These are phyloP conservation scores for Botrytis cinerea DNA, from an alignment of 2,329 filamentous ascomycete species.

Conservation along the genomic window DNA sequence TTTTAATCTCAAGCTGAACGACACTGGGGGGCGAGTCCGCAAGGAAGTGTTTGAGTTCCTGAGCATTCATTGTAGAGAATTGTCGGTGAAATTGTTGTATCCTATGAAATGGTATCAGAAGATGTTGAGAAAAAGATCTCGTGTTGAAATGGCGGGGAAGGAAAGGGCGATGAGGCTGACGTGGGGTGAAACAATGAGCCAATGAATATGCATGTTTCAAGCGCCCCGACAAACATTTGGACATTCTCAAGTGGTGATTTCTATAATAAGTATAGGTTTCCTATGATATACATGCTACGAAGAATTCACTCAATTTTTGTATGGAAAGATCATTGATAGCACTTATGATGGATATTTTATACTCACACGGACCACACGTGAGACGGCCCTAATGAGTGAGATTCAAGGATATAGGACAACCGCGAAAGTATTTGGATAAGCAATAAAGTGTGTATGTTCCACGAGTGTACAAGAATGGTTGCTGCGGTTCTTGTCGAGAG, in stretches of 20 bases:
- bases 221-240: slow-evolving; percentile 9
- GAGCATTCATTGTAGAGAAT: slow-evolving; percentile 52
- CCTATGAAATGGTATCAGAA: slow-evolving; percentile 29
- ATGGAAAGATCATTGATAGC: not conserved
- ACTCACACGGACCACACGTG: slow-evolving; percentile 14
- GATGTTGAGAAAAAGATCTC: slow-evolving; percentile 11
- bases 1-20: slow-evolving; percentile 85
- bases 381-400: not conserved
- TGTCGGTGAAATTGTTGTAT: slow-evolving; percentile 33
- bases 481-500: not conserved
- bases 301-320: not conserved
- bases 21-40: slow-evolving; percentile 89
- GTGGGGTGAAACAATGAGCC: slow-evolving; percentile 21
- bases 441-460: not conserved
- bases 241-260: not conserved
- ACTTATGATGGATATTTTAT: not conserved
- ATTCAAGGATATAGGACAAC: not conserved
- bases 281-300: not conserved
- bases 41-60: slow-evolving; percentile 73
- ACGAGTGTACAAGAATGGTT: not conserved
- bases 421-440: not conserved
- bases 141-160: slow-evolving; percentile 13
- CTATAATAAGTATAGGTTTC: too few species aligned
- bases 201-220: slow-evolving; percentile 20
- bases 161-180: slow-evolving; percentile 17